Base-by-base conservation (phyloP, 805 yeast genomes). In the Debaryomyces hansenii region DNA sequence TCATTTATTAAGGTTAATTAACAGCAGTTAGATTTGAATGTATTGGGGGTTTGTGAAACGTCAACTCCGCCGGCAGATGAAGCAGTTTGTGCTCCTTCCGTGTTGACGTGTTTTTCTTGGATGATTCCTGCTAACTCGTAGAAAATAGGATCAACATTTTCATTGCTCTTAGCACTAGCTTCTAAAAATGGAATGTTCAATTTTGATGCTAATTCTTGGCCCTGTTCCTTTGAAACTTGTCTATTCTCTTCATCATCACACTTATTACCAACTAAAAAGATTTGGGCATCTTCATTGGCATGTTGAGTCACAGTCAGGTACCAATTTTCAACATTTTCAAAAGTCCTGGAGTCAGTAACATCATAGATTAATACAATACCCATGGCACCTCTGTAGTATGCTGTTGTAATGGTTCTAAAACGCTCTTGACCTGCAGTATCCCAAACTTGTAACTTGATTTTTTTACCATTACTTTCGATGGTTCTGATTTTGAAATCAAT, bases 351-450 rank as follows among this genome's bases (percentile, higher is more conserved):
- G 62, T 87, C 94, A 15, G 90, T 83, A 40, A 87, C 92, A 65
- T 87, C 95, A 64, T 87, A 87, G 32, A 87, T 90, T 59, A 87
- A 77, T 42, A 87, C 84, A 59, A 87, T 87, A 52, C 95, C 95
- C 84, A 85, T 84, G 47, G 95, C 94, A 47, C 95, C 95, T 67
- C 95, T 82, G 69, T 87, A 87, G 69, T 87, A 87, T 0, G 95
- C 92, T n/a, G 94, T 86, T 41, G 94, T 91, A 71, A 90, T 90
- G 36, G 96, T 89, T 72, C 96, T 82, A 74, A 90, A 90, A 62
- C 97, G 78, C 67, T 90, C 97, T 72, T 90, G 97, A n/a, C 97
- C 97, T 1, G 97, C 97, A 35, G 97, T 90, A 66, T 90, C 97
- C 97, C 97, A 87, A 37, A 92, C 87, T 69, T 94, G 99, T 64